Conservation (phyloP, 495 filamentous ascomycete genomes). For the Jackrogersella minutella region DNA sequence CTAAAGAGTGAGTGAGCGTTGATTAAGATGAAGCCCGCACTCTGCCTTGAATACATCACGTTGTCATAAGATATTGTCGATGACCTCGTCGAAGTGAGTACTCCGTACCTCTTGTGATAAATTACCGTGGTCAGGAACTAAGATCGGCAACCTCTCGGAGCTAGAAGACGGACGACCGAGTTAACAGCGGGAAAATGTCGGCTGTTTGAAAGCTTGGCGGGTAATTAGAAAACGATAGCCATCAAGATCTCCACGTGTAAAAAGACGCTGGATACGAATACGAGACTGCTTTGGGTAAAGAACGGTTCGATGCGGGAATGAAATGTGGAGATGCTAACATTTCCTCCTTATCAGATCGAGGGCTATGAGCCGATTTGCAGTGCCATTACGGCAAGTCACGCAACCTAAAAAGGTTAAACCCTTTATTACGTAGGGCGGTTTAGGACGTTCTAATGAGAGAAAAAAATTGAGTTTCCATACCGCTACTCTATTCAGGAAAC, state of each 20-base stretch:
- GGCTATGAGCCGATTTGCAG: conserved; percentile 34
- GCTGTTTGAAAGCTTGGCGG: neutral
- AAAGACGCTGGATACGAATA: conserved; percentile 33
- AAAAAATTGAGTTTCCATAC: conserved; percentile 17
- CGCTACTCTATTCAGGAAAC: conserved; percentile 16
- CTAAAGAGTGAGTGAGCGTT: conserved; percentile 13
- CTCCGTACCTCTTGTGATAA: too few species aligned
- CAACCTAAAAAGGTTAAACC: conserved; percentile 25
- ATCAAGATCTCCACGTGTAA: conserved; percentile 15
- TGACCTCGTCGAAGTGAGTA: too few species aligned
- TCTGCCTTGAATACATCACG: conserved; percentile 10
- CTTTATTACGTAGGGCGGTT: conserved; percentile 12
- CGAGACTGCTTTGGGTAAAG: conserved; percentile 1
- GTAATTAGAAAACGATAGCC: neutral
- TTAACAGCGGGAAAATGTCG: neutral
- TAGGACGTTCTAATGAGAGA: neutral
- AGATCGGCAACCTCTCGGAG: too few species aligned
- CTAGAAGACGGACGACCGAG: too few species aligned
- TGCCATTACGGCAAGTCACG: conserved; percentile 1
- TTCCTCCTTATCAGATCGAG: conserved; percentile 40
- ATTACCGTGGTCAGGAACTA: too few species aligned
- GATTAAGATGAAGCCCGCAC: neutral
- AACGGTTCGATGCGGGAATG: conserved; percentile 23
- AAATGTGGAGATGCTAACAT: conserved; percentile 24
- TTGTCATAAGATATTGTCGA: neutral